phyloP scores from a whole-genome alignment of 495 filamentous ascomycete genomes.

The Talaromyces nanjingensis region DNA sequence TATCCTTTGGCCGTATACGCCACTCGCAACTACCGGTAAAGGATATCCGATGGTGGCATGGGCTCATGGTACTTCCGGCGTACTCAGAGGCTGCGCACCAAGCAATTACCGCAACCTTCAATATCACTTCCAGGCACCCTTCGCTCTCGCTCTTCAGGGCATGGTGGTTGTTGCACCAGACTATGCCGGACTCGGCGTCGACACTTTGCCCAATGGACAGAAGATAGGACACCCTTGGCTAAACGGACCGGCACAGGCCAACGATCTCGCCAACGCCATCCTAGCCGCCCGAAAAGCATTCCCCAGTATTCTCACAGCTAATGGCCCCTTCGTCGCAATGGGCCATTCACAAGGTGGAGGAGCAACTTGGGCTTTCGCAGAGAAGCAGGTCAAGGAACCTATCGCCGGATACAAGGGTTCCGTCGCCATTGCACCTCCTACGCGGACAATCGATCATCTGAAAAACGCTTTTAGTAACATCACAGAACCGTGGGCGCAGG shows the following conservation, averaged over 20 bases:
- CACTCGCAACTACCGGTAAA: not conserved
- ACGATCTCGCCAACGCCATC: conserved; percentile 37
- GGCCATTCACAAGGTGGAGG: conserved; percentile 47
- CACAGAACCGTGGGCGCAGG: conserved; percentile 6
- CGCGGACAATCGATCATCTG: conserved; percentile 19
- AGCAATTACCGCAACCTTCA: conserved; percentile 38
- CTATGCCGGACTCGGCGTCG: conserved; percentile 48
- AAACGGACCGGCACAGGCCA: conserved; percentile 24
- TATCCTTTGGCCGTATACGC: conserved; percentile 43
- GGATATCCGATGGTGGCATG: conserved; percentile 38
- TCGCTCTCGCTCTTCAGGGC: conserved; percentile 38
- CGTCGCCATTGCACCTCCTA: conserved; percentile 31
- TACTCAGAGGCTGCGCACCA: conserved; percentile 34
- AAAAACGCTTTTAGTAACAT: conserved; percentile 9
- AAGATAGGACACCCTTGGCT: conserved; percentile 35
- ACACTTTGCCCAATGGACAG: conserved; percentile 24
- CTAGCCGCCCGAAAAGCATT: conserved; percentile 35
- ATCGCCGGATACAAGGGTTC: conserved; percentile 32
- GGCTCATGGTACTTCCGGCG: conserved; percentile 48
- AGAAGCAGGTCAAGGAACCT: conserved; percentile 24
- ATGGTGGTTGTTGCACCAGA: conserved; percentile 51
- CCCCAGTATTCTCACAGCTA: conserved; percentile 18
- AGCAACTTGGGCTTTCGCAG: conserved; percentile 36
- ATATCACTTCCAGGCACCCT: conserved; percentile 37
- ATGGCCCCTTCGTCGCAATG: conserved; percentile 30